These are phyloP conservation scores for Botryotinia narcissicola DNA, from an alignment of 2,329 filamentous ascomycete species.

Conservation along the genomic window DNA sequence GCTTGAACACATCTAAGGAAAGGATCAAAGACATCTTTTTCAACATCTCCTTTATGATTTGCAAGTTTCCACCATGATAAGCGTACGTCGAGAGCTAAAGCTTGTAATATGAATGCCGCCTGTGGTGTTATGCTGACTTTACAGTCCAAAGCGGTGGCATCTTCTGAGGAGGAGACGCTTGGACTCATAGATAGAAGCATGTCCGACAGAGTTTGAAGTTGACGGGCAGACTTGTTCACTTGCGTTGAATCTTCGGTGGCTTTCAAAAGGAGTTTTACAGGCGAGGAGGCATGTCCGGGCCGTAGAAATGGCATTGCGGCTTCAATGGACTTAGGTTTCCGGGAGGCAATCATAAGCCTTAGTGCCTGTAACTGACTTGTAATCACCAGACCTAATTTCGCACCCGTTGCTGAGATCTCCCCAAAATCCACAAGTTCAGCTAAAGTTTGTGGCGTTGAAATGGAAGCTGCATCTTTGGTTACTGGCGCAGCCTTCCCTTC, in stretches of 20 bases:
- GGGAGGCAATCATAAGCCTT: constrained; percentile 58
- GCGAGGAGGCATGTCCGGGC: constrained; percentile 54
- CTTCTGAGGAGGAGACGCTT: constrained; percentile 62
- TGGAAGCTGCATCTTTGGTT: constrained; percentile 37
- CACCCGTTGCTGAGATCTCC: constrained; percentile 42
- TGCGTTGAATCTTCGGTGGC: constrained; percentile 44
- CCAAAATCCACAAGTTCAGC: constrained; percentile 63
- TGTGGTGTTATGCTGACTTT: constrained; percentile 56
- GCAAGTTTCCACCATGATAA: constrained; percentile 65
- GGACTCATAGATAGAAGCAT: constrained; percentile 64
- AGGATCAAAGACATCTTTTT: constrained; percentile 65
- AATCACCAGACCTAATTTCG: constrained; percentile 55
- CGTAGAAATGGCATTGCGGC: constrained; percentile 54
- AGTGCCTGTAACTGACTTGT: constrained; percentile 64
- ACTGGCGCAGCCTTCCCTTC: constrained; percentile 21
- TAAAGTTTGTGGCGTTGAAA: constrained; percentile 45
- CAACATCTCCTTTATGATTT: constrained; percentile 56
- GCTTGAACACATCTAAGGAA: constrained; percentile 62
- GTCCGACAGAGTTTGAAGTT: constrained; percentile 66
- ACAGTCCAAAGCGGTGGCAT: constrained; percentile 53
- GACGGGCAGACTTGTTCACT: constrained; percentile 58
- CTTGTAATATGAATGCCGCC: constrained; percentile 60
- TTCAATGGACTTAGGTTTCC: constrained; percentile 59
- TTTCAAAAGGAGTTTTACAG: constrained; percentile 53
- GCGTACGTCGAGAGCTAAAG: constrained; percentile 59